phyloP scores from a whole-genome alignment of 2,329 filamentous ascomycete species.

The Paramyrothecium roridum region DNA sequence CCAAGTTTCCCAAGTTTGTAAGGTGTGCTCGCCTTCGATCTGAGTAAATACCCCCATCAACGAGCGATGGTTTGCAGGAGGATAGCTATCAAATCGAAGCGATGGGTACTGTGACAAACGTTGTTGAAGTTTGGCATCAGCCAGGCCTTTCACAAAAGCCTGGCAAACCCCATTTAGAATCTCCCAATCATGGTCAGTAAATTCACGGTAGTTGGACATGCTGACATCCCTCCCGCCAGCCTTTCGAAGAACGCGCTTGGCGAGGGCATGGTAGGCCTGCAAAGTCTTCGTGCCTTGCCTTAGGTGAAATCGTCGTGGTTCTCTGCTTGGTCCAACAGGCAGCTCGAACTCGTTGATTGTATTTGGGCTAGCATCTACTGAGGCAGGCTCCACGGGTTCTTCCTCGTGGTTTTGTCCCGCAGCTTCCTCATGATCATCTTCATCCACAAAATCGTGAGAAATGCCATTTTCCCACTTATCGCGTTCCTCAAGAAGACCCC shows the following conservation, averaged over 20 bases:
- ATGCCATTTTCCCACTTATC: constrained; percentile 67
- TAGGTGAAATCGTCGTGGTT: constrained; percentile 25
- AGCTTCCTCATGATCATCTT: constrained; percentile 23
- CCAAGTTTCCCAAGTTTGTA: constrained; percentile 33
- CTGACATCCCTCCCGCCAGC: constrained; percentile 49
- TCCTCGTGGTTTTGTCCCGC: constrained; percentile 18
- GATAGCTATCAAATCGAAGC: constrained; percentile 30
- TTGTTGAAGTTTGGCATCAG: constrained; percentile 40
- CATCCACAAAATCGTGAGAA: constrained; percentile 31
- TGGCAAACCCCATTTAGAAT: constrained; percentile 49
- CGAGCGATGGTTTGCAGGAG: constrained; percentile 37
- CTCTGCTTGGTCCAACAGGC: constrained; percentile 9
- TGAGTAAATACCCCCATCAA: constrained; percentile 52
- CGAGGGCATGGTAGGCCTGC: constrained; percentile 41
- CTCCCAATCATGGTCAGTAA: constrained; percentile 40
- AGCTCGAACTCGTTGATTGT: constrained; percentile 14
- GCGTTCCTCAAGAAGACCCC: constrained; percentile 61
- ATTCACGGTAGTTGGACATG: constrained; percentile 39
- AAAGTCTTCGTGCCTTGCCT: constrained; percentile 41
- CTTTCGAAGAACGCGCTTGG: constrained; percentile 47
- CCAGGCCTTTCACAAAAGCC: constrained; percentile 53
- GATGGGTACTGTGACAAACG: constrained; percentile 46
- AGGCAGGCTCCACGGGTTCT: constrained; percentile 8
- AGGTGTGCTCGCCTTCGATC: constrained; percentile 53
- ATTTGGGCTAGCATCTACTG: neutral